phyloP scores from a whole-genome alignment of 208 protist genomes.

The Paratrypanosoma confusum region DNA sequence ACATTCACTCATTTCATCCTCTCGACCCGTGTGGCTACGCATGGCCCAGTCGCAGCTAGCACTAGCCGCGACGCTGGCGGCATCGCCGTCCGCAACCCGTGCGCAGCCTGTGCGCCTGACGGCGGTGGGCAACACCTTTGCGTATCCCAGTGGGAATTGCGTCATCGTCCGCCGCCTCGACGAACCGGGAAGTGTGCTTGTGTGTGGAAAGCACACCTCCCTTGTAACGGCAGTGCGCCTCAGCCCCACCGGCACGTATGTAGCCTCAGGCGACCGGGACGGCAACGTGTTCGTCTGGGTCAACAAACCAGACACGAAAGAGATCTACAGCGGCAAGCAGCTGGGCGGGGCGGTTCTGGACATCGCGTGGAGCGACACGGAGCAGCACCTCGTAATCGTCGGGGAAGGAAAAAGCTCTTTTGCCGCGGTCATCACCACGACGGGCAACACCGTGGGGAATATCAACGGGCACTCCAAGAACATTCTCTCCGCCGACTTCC shows the following conservation, averaged over 20 bases:
- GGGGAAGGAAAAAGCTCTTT: constrained; percentile 45
- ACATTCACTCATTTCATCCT: too few species aligned
- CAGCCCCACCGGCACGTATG: constrained; percentile 19
- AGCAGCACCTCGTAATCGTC: constrained; percentile 37
- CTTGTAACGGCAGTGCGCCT: constrained; percentile 34
- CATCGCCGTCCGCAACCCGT: constrained; percentile 23
- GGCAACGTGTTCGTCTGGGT: constrained; percentile 32
- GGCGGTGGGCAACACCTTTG: constrained; percentile 12
- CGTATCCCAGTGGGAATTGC: constrained; percentile 26
- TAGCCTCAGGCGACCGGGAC: constrained; percentile 44
- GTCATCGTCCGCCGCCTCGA: constrained; percentile 16
- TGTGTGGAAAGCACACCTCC: constrained; percentile 16
- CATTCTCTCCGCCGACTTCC: constrained; percentile 36
- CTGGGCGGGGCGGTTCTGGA: constrained; percentile 38
- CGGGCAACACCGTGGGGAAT: constrained; percentile 22
- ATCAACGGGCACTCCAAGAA: constrained; percentile 40
- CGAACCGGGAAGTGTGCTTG: constrained; percentile 1
- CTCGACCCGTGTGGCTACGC: too few species aligned
- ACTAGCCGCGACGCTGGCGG: constrained; percentile 10
- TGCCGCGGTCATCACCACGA: constrained; percentile 19
- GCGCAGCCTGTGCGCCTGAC: constrained; percentile 17
- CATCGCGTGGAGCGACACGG: constrained; percentile 45
- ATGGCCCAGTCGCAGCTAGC: constrained; percentile 14
- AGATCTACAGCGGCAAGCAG: constrained; percentile 16
- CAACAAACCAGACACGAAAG: constrained; percentile 14